phyloP scores from a whole-genome alignment of 2,329 filamentous ascomycete genomes.

The Periconia sp. region DNA sequence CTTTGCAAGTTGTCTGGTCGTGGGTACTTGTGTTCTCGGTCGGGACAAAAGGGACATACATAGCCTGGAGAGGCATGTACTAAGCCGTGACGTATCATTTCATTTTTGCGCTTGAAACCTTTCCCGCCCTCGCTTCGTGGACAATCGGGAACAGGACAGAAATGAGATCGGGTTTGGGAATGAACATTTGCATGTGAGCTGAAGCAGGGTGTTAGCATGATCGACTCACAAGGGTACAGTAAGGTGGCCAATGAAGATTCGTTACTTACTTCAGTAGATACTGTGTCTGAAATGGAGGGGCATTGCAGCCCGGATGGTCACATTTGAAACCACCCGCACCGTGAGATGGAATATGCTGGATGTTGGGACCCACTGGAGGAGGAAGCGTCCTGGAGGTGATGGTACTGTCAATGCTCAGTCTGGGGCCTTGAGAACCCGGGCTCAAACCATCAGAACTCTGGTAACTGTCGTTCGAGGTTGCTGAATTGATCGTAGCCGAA shows the following conservation, averaged over 20 bases:
- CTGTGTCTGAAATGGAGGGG: slow-evolving; percentile 74
- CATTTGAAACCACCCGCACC: slow-evolving; percentile 52
- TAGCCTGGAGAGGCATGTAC: slow-evolving; percentile 95
- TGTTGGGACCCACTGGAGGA: slow-evolving; percentile 31
- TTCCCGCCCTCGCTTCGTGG: slow-evolving; percentile 63
- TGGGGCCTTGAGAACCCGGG: slow-evolving; percentile 29
- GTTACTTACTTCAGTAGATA: slow-evolving; percentile 68
- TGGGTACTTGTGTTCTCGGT: slow-evolving; percentile 91
- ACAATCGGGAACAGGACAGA: slow-evolving; percentile 62
- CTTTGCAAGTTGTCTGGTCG: slow-evolving; percentile 94
- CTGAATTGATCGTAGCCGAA: slow-evolving; percentile 33
- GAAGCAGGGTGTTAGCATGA: background rate
- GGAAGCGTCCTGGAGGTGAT: slow-evolving; percentile 34
- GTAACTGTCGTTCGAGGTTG: slow-evolving; percentile 38
- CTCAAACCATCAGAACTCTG: slow-evolving; percentile 40
- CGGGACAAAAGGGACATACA: slow-evolving; percentile 92
- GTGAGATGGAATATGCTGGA: slow-evolving; percentile 32
- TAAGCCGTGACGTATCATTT: slow-evolving; percentile 76
- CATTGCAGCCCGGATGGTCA: slow-evolving; percentile 65
- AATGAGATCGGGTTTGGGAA: slow-evolving; percentile 64
- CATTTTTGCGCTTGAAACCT: slow-evolving; percentile 70
- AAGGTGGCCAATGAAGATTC: background rate
- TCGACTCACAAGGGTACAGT: too few species aligned
- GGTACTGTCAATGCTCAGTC: slow-evolving; percentile 34
- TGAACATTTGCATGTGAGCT: slow-evolving; percentile 73